Evolutionary conservation across 140 eudicot species (phyloP).

Genomic region (Oenanthe javanica): DNA sequence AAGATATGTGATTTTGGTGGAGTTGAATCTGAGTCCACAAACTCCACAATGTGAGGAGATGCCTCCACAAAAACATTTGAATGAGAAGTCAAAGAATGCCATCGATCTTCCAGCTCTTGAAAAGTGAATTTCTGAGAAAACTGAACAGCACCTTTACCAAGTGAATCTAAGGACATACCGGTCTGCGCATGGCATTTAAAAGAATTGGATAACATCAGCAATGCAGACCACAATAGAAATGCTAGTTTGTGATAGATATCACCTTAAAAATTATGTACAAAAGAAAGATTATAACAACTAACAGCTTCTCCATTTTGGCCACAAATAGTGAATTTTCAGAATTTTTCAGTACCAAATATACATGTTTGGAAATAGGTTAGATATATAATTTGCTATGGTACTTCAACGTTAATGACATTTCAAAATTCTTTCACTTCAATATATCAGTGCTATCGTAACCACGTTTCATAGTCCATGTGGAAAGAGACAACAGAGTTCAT

Average conservation of each 20-base stretch:
- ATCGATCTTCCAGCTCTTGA: slow-evolving; percentile 64
- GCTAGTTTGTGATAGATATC: not conserved
- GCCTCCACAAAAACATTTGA: slow-evolving; percentile 48
- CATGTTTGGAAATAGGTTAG: not conserved
- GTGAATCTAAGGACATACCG: slow-evolving; percentile 69
- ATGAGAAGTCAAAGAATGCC: slow-evolving; percentile 66
- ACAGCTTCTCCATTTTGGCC: too few relatives aligned
- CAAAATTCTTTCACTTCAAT: not conserved
- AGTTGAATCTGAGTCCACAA: slow-evolving; percentile 34
- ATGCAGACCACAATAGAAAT: not conserved
- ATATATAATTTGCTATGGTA: not conserved
- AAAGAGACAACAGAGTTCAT: not conserved
- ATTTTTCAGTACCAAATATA: not conserved
- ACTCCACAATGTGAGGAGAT: slow-evolving; percentile 47
- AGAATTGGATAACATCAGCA: not conserved
- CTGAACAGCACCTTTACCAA: slow-evolving; percentile 64
- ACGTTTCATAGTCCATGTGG: not conserved
- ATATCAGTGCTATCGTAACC: not conserved
- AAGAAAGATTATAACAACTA: not conserved
- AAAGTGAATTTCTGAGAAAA: slow-evolving; percentile 58
- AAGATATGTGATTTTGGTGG: slow-evolving; percentile 18
- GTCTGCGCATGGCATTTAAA: slow-evolving; percentile 26
- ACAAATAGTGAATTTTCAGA: not conserved
- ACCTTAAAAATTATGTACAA: not conserved
- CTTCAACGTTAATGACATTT: not conserved